Conservation (phyloP, 2,329 filamentous ascomycete genomes). For the Cucurbitaria berberidis region DNA sequence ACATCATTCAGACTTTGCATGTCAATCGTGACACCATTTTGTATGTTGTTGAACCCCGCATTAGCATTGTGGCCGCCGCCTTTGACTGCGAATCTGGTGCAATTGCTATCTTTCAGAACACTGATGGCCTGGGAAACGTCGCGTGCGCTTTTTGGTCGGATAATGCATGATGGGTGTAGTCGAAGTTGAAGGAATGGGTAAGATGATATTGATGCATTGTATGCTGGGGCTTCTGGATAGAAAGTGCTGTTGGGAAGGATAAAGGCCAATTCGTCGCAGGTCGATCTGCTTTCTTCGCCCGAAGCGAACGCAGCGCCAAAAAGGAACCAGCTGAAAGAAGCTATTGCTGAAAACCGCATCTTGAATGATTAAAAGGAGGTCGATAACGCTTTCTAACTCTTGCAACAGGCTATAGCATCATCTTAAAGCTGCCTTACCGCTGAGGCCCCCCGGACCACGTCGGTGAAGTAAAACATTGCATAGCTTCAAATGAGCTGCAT, state of each 20-base stretch:
- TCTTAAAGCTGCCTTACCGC: not conserved
- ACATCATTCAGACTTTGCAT: constrained; percentile 32
- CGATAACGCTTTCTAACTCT: not conserved
- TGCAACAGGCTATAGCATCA: not conserved
- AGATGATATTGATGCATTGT: constrained; percentile 31
- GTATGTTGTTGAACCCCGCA: constrained; percentile 36
- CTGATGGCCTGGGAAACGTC: constrained; percentile 27
- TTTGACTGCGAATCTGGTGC: constrained; percentile 30
- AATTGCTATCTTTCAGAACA: constrained; percentile 11
- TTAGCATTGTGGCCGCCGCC: constrained; percentile 35
- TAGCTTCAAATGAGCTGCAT: not conserved
- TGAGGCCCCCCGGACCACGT: not conserved
- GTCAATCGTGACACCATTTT: constrained; percentile 42
- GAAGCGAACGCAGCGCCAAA: not conserved
- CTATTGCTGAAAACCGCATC: constrained; percentile 13
- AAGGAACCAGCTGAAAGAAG: constrained; percentile 2
- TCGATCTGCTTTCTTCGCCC: not conserved
- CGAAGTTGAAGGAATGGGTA: constrained; percentile 31
- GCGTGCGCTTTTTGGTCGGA: constrained; percentile 22
- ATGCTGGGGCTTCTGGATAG: constrained; percentile 21
- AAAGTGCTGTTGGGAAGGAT: constrained; percentile 22
- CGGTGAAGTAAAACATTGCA: not conserved
- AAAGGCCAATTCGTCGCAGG: constrained; percentile 20
- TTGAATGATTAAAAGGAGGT: not conserved
- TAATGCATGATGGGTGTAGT: constrained; percentile 27